Conservation (phyloP, 2,329 filamentous ascomycete species). For the Macrophomina tecta region DNA sequence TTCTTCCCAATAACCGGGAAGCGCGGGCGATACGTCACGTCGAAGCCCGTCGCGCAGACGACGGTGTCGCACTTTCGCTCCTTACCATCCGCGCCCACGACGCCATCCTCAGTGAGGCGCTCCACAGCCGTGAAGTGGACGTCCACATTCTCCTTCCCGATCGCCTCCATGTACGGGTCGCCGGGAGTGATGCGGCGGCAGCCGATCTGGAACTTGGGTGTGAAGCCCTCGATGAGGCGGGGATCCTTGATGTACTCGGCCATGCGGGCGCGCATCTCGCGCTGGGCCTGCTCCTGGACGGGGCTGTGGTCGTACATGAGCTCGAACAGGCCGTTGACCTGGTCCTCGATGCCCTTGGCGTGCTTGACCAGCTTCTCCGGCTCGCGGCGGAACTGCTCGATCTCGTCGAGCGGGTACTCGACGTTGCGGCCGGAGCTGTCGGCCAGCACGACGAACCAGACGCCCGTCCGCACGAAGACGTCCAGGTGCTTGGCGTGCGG, state of each 20-base stretch:
- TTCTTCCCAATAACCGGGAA: slow-evolving; percentile 52
- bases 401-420: slow-evolving; percentile 52
- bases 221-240: slow-evolving; percentile 55
- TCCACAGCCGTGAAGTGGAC: slow-evolving; percentile 57
- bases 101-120: slow-evolving; percentile 53
- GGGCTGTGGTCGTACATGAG: slow-evolving; percentile 50
- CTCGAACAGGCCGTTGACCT: slow-evolving; percentile 32
- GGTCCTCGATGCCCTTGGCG: slow-evolving; percentile 54
- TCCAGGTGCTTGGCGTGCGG: slow-evolving; percentile 54
- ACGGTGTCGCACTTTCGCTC: slow-evolving; percentile 52
- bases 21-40: slow-evolving; percentile 50
- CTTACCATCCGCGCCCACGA: slow-evolving; percentile 51
- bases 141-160: slow-evolving; percentile 58
- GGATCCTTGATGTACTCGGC: slow-evolving; percentile 59
- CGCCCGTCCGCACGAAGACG: slow-evolving; percentile 54
- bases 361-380: slow-evolving; percentile 50
- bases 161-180: slow-evolving; percentile 58
- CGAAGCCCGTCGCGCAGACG: slow-evolving; percentile 55
- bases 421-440: slow-evolving; percentile 54
- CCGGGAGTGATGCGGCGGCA: slow-evolving; percentile 57
- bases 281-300: slow-evolving; percentile 47
- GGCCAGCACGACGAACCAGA: slow-evolving; percentile 54
- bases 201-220: slow-evolving; percentile 53
- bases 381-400: slow-evolving; percentile 50
- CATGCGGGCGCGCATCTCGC: slow-evolving; percentile 53